Percentiles rank a stretch among this genome's conserved stretches.
These are phyloP conservation scores for Botrytis fragariae DNA, from an alignment of 2,329 filamentous ascomycete genomes.

Conservation along the genomic window DNA sequence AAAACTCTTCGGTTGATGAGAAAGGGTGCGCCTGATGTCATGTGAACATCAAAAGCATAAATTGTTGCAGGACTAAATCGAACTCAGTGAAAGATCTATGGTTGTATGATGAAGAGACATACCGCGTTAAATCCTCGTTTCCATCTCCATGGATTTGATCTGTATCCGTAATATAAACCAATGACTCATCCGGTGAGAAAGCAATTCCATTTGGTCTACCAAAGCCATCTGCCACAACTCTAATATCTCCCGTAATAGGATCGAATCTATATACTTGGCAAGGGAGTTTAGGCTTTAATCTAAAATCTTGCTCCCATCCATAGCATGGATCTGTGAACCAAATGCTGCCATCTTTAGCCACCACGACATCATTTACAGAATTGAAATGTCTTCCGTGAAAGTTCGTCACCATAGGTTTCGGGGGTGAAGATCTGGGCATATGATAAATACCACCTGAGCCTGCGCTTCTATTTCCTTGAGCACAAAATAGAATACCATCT, in stretches of 20 bases:
- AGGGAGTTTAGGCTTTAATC: constrained; percentile 50
- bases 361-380: constrained; percentile 57
- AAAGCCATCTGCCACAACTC: constrained; percentile 58
- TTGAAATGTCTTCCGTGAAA: constrained; percentile 59
- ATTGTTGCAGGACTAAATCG: constrained; percentile 13
- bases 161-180: constrained; percentile 58
- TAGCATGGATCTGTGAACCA: constrained; percentile 65
- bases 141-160: constrained; percentile 39
- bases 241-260: constrained; percentile 48
- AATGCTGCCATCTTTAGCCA: constrained; percentile 54
- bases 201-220: constrained; percentile 55
- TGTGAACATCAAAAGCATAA: constrained; percentile 30
- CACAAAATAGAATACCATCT: constrained; percentile 32
- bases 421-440: constrained; percentile 27
- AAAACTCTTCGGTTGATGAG: constrained; percentile 45
- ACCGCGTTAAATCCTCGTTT: constrained; percentile 21
- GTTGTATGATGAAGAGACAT: constrained; percentile 20
- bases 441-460: constrained; percentile 27
- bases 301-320: constrained; percentile 57
- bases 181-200: constrained; percentile 53
- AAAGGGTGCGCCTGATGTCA: constrained; percentile 24
- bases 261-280: constrained; percentile 60
- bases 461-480: constrained; percentile 25
- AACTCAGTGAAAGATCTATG: neutral
- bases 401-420: constrained; percentile 50